Percentiles rank a stretch among this genome's conserved stretches.
These are phyloP conservation scores for Daldinia caldariorum DNA, from an alignment of 495 filamentous ascomycete genomes.

Conservation along the genomic window DNA sequence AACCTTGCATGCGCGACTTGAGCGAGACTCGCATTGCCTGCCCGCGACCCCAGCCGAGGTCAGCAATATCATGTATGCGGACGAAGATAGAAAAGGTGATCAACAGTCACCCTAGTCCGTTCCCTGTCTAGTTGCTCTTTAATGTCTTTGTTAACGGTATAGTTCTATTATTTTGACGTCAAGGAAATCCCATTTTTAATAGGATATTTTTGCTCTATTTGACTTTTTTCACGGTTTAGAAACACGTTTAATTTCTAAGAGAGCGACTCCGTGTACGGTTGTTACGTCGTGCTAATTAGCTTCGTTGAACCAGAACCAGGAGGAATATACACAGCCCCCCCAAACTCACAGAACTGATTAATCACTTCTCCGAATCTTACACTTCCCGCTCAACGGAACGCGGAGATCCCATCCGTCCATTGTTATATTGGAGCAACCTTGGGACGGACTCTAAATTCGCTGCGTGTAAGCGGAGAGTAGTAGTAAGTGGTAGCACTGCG, in stretches of 20 bases:
- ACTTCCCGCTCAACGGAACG: background rate
- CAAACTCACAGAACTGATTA: background rate
- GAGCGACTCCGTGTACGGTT: too few relatives aligned
- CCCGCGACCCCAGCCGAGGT: background rate
- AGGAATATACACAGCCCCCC: too few relatives aligned
- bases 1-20: background rate
- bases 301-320: too few relatives aligned
- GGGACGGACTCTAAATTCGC: background rate
- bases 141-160: background rate
- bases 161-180: background rate
- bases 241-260: too few relatives aligned
- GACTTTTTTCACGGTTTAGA: background rate
- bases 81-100: slow-evolving; percentile 5
- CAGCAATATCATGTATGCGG: too few relatives aligned
- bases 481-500: background rate
- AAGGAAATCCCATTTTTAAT: background rate
- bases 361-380: slow-evolving; percentile 1
- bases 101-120: background rate
- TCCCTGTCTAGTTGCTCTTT: background rate
- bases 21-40: background rate
- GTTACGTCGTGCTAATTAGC: too few relatives aligned
- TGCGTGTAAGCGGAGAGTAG: background rate
- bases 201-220: background rate
- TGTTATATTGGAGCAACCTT: too few relatives aligned
- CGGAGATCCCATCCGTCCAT: background rate